phyloP scores from a whole-genome alignment of 306 rosid species.

The Glycine soja region DNA sequence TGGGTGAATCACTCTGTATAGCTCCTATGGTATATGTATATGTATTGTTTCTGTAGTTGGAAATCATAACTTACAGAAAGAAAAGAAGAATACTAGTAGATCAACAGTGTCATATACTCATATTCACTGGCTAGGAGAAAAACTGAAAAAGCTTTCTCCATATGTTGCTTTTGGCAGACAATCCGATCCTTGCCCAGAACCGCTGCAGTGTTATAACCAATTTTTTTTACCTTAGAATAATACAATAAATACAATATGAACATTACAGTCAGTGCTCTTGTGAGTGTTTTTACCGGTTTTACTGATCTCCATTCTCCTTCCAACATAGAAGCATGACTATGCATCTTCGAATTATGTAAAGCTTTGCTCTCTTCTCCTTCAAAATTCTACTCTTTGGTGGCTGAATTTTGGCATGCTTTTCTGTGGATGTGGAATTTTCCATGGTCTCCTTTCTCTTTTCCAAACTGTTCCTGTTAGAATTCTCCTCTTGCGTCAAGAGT shows the following conservation, averaged over 20 bases:
- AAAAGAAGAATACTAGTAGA: slow-evolving; percentile 36
- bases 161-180: slow-evolving; percentile 37
- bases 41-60: slow-evolving; percentile 36
- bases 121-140: slow-evolving; percentile 24
- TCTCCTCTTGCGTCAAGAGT: slow-evolving; percentile 19
- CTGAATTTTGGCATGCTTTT: slow-evolving; percentile 46
- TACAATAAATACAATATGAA: slow-evolving; percentile 29
- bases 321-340: slow-evolving; percentile 63
- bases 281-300: slow-evolving; percentile 46
- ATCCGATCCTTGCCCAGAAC: slow-evolving; percentile 16
- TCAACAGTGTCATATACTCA: slow-evolving; percentile 2
- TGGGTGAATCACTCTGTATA: slow-evolving; percentile 43
- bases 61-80: slow-evolving; percentile 42
- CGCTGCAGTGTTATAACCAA: slow-evolving; percentile 37
- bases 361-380: slow-evolving; percentile 62
- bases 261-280: slow-evolving; percentile 22
- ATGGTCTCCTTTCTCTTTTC: slow-evolving; percentile 35
- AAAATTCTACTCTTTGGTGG: slow-evolving; percentile 50
- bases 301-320: slow-evolving; percentile 55
- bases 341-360: slow-evolving; percentile 58
- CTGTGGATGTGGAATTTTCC: slow-evolving; percentile 49
- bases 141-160: slow-evolving; percentile 34
- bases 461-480: slow-evolving; percentile 19
- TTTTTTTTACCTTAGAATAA: slow-evolving; percentile 28
- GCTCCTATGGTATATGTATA: slow-evolving; percentile 9